Conservation (phyloP, 768 basidiomycete genomes). For the Serendipita indica region DNA sequence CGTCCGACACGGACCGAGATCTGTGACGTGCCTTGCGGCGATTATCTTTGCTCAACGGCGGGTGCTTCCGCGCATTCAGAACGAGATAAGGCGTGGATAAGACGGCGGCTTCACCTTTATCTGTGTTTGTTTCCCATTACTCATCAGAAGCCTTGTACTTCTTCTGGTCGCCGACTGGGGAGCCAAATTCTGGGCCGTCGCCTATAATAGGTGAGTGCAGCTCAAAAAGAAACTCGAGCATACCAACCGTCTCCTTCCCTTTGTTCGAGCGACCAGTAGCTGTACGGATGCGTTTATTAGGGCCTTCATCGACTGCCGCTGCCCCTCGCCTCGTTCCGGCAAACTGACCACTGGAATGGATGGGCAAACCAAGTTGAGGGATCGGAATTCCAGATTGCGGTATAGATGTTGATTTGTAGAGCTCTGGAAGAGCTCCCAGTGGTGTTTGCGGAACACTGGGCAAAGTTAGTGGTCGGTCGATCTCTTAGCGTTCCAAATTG, state of each 20-base stretch:
- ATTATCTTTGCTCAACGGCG: conserved; percentile 36
- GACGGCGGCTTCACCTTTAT: conserved; percentile 8
- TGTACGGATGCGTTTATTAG: not conserved
- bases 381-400: not conserved
- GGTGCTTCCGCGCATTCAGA: conserved; percentile 18
- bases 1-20: conserved; percentile 50
- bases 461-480: not conserved
- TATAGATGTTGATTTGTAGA: not conserved
- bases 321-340: not conserved
- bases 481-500: no score
- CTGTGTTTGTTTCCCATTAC: conserved; percentile 8
- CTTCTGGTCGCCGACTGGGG: not conserved
- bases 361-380: not conserved
- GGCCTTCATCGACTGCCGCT: not conserved
- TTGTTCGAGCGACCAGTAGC: no score
- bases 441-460: not conserved
- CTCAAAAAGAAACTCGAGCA: no score
- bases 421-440: not conserved
- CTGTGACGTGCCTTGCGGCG: conserved; percentile 39
- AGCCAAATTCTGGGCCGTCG: not conserved
- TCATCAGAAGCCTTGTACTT: conserved; percentile 3
- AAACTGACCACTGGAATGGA: not conserved
- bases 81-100: conserved; percentile 5
- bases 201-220: not conserved
- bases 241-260: no score